These are phyloP conservation scores for Tulasnella sp. DNA, from an alignment of 768 basidiomycete species.

Conservation along the genomic window DNA sequence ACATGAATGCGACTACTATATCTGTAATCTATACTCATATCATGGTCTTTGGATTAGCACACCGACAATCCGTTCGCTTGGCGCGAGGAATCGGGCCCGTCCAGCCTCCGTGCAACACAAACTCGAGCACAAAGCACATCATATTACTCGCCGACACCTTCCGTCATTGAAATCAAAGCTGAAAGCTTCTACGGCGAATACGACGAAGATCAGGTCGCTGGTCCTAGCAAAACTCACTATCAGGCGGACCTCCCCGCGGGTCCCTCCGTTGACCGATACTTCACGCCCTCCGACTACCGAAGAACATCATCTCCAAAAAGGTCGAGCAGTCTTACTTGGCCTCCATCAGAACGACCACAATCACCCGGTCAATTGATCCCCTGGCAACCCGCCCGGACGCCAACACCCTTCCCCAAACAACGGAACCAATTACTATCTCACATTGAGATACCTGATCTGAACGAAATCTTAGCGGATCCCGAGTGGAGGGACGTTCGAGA, in stretches of 20 bases:
- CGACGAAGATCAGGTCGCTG: neutral
- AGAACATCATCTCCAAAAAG: neutral
- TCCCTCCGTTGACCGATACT: neutral
- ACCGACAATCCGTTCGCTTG: neutral
- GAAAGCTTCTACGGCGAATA: neutral
- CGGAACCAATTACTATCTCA: neutral
- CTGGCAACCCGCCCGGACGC: neutral
- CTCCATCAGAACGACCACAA: neutral
- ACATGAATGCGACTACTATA: neutral
- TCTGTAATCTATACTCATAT: neutral
- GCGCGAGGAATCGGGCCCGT: neutral
- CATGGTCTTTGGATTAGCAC: neutral
- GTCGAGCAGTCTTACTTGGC: neutral
- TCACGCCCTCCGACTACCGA: neutral
- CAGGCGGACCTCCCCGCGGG: neutral
- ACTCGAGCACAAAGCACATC: neutral
- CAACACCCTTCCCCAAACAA: neutral
- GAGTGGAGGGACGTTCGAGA: neutral
- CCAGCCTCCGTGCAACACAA: neutral
- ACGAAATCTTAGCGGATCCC: neutral
- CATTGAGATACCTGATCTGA: neutral
- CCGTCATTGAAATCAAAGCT: neutral
- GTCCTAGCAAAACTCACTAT: neutral
- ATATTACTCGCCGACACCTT: neutral
- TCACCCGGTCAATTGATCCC: neutral